Conservation (phyloP, 2,329 filamentous ascomycete species). For the Fusarium anguioides region DNA sequence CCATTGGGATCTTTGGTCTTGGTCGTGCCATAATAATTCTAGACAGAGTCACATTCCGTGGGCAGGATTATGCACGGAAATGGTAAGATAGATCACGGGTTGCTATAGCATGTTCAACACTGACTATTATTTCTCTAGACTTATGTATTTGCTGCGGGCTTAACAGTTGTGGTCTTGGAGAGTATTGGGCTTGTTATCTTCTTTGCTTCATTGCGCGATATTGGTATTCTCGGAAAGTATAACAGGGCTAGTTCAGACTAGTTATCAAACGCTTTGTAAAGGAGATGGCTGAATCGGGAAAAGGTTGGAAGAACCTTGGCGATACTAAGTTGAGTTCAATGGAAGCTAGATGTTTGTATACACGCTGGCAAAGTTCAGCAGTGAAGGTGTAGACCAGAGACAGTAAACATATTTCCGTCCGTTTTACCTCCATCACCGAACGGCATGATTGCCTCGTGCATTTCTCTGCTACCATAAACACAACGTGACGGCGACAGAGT, state of each 20-base stretch:
- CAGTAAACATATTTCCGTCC: no score
- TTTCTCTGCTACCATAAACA: no score
- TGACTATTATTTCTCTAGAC: not conserved
- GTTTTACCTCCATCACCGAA: no score
- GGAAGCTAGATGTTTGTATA: no score
- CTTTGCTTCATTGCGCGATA: not conserved
- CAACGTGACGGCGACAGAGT: no score
- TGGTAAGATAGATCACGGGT: not conserved
- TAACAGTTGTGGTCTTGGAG: not conserved
- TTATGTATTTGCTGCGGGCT: not conserved
- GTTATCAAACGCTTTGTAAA: not conserved
- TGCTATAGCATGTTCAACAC: rapidly evolving
- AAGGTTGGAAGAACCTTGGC: no score
- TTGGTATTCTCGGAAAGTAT: slow-evolving; percentile 10
- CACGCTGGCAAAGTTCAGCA: no score
- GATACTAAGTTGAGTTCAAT: no score
- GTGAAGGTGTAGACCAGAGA: no score
- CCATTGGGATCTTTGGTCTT: slow-evolving; percentile 23
- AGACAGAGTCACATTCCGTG: slow-evolving; percentile 15
- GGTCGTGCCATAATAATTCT: slow-evolving; percentile 8
- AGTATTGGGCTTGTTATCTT: not conserved
- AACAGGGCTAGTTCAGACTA: not conserved
- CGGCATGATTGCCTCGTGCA: no score
- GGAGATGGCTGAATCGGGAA: no score
- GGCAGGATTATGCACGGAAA: not conserved